These are phyloP conservation scores for Micractinium sp. DNA, from an alignment of 139 green algal species.

Conservation along the genomic window DNA sequence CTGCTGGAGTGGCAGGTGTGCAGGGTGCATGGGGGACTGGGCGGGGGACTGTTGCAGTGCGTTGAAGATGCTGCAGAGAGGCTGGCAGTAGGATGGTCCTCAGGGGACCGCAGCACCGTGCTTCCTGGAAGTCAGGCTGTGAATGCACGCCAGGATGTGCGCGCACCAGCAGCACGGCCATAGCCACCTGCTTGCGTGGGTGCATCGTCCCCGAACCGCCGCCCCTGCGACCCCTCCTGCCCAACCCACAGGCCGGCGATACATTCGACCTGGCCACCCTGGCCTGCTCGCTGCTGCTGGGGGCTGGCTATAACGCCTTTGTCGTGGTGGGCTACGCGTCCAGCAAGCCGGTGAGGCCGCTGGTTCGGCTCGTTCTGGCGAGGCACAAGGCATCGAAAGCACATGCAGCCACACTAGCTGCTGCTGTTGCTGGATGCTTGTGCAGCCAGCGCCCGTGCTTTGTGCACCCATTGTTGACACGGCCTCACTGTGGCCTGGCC, in stretches of 20 bases:
- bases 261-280: slow-evolving; percentile 82
- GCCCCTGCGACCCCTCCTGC: neutral
- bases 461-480: neutral
- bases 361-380: no score
- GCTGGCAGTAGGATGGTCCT: no score
- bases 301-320: slow-evolving; percentile 83
- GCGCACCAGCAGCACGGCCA: no score
- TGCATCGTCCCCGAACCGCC: no score
- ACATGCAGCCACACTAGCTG: no score
- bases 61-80: neutral
- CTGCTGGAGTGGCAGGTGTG: slow-evolving; percentile 72
- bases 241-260: slow-evolving; percentile 70
- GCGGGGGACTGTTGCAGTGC: neutral
- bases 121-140: no score
- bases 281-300: slow-evolving; percentile 77
- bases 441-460: no score
- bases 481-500: neutral
- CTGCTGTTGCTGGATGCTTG: no score
- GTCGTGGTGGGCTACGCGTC: slow-evolving; percentile 73
- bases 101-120: no score
- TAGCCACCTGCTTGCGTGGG: no score
- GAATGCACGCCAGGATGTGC: no score
- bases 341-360: slow-evolving; percentile 31
- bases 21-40: neutral
- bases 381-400: no score